Conservation (phyloP, 192 early-diverging fungal species). For the Diversispora epigaea region DNA sequence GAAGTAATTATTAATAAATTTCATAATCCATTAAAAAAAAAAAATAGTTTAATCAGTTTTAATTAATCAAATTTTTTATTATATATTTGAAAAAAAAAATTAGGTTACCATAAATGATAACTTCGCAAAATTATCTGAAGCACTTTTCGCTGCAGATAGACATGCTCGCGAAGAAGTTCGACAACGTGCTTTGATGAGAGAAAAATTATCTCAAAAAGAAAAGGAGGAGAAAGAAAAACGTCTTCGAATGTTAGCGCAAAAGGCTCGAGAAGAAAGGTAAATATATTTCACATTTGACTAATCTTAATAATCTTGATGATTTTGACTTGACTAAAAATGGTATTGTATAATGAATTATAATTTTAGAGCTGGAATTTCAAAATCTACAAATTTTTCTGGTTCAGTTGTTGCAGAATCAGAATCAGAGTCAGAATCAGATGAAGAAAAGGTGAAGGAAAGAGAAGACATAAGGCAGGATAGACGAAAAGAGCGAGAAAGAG, state of each 20-base stretch:
- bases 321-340: slow-evolving; percentile 21
- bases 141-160: slow-evolving; percentile 87
- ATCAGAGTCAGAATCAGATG: slow-evolving; percentile 56
- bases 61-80: no score
- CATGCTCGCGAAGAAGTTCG: slow-evolving; percentile 93
- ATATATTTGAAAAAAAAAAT: neutral
- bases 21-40: neutral
- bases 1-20: slow-evolving; percentile 50
- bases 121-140: slow-evolving; percentile 95
- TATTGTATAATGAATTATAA: neutral
- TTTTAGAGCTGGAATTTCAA: slow-evolving; percentile 43
- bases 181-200: slow-evolving; percentile 86
- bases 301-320: slow-evolving; percentile 12
- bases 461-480: slow-evolving; percentile 84
- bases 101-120: slow-evolving; percentile 84
- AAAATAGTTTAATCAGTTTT: neutral
- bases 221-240: slow-evolving; percentile 93
- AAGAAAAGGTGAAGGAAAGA: slow-evolving; percentile 68
- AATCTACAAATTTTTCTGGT: slow-evolving; percentile 8
- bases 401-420: slow-evolving; percentile 35
- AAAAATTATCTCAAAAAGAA: slow-evolving; percentile 89
- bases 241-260: slow-evolving; percentile 85
- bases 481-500: slow-evolving; percentile 82
- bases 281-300: slow-evolving; percentile 1
- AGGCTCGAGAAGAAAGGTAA: slow-evolving; percentile 84